These are phyloP conservation scores for Wallacemonas collosoma DNA, from an alignment of 208 protist species.

Conservation along the genomic window DNA sequence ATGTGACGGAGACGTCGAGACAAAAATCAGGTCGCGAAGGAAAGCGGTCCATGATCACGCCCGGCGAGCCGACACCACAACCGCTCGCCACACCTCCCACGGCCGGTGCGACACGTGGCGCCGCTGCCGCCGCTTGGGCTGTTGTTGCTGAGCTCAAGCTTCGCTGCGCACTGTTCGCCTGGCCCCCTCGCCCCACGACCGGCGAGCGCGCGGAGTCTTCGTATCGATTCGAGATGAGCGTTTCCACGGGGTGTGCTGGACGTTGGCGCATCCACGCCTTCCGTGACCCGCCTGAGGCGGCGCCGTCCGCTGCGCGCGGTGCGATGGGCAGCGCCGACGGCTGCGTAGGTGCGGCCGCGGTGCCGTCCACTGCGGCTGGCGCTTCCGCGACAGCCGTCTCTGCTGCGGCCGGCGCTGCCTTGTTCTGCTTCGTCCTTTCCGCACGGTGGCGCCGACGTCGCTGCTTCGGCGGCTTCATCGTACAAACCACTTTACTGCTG, in stretches of 20 bases:
- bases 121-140: neutral
- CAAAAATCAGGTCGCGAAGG: constrained; percentile 6
- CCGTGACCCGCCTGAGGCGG: too few relatives aligned
- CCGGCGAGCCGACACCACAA: neutral
- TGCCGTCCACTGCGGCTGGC: neutral
- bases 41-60: neutral
- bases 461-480: constrained; percentile 13
- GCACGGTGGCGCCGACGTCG: constrained; percentile 1
- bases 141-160: neutral
- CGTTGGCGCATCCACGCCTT: too few relatives aligned
- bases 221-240: constrained; percentile 12
- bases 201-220: constrained; percentile 4
- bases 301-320: neutral
- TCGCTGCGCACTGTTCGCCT: neutral
- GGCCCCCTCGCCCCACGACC: neutral
- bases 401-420: neutral
- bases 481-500: neutral
- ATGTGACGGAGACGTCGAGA: neutral
- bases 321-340: neutral
- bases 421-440: neutral
- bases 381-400: neutral
- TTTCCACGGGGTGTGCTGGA: neutral
- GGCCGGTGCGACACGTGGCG: too few relatives aligned
- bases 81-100: too few relatives aligned
- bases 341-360: neutral